phyloP scores from a whole-genome alignment of 129 eudicot species.

The Centrapalus pauciflorus region DNA sequence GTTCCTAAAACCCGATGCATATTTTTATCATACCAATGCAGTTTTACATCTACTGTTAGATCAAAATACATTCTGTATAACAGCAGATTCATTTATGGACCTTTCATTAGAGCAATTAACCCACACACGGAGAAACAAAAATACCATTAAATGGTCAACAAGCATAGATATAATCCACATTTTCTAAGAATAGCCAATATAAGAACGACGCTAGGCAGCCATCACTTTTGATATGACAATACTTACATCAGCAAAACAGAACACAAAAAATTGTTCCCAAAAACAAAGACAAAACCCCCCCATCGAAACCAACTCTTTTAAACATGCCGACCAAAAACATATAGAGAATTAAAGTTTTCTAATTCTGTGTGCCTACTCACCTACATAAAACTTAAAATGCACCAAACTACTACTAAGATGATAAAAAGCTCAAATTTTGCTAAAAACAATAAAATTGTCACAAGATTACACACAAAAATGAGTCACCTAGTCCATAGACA shows the following conservation, averaged over 20 bases:
- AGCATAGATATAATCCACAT: background rate
- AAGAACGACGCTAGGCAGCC: background rate
- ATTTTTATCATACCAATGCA: background rate
- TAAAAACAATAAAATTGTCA: background rate
- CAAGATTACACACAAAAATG: background rate
- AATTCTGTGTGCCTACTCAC: background rate
- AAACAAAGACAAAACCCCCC: background rate
- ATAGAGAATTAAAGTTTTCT: background rate
- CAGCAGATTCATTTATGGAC: background rate
- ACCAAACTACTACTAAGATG: background rate
- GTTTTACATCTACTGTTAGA: background rate
- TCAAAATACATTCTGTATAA: background rate
- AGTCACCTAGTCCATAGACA: background rate
- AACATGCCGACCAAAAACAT: background rate
- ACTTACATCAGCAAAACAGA: background rate
- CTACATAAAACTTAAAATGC: background rate
- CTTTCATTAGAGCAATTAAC: background rate
- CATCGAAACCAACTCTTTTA: background rate
- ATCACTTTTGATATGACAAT: background rate
- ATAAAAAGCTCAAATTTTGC: background rate
- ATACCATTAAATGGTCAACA: background rate
- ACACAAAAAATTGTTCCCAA: background rate
- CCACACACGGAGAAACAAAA: background rate
- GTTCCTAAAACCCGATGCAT: background rate
- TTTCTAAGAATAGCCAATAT: background rate